Percentiles rank a stretch among this genome's conserved stretches.
phyloP scores from a whole-genome alignment of 1,284 basidiomycete species.

The Moesziomyces globuligerus region DNA sequence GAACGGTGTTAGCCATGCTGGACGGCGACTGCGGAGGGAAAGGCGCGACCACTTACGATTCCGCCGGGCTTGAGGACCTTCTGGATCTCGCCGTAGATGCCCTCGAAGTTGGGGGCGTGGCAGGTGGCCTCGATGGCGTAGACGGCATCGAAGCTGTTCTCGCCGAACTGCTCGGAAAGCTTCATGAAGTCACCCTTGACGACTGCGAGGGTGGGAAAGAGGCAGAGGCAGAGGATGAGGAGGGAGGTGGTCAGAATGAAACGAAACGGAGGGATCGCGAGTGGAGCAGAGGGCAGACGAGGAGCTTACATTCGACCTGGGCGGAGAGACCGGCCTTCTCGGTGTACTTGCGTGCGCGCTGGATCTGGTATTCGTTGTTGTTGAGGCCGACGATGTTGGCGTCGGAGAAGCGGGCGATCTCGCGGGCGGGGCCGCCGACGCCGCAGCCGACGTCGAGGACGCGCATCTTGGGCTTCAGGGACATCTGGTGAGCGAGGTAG shows the following conservation, averaged over 20 bases:
- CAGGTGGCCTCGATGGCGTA: conserved; percentile 98
- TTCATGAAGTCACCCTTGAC: conserved; percentile 87
- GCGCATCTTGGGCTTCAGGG: conserved; percentile 81
- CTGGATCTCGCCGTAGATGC: conserved; percentile 92
- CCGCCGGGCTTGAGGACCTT: conserved; percentile 97
- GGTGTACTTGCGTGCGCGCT: conserved; percentile 85
- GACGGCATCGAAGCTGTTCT: conserved; percentile 94
- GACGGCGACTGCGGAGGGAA: background rate
- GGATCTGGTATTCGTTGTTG: conserved; percentile 96
- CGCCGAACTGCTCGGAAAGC: conserved; percentile 88
- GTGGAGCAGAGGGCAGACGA: background rate
- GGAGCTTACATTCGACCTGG: conserved; percentile 75
- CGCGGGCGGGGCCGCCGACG: conserved; percentile 94
- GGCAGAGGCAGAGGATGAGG: background rate
- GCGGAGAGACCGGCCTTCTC: conserved; percentile 79
- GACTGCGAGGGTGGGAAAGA: conserved; percentile 10
- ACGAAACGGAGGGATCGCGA: background rate
- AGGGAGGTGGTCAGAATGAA: no score
- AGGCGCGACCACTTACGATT: conserved; percentile 73
- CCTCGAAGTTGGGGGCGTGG: conserved; percentile 94
- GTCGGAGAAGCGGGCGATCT: conserved; percentile 92
- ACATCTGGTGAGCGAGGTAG: conserved; percentile 80
- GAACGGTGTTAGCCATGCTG: no score
- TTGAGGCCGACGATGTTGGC: conserved; percentile 88
- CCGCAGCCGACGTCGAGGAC: conserved; percentile 98